Percentiles rank a stretch among this genome's conserved stretches.
Conservation (phyloP, 495 filamentous ascomycete species). For the Trichocladium uniseriatum region DNA sequence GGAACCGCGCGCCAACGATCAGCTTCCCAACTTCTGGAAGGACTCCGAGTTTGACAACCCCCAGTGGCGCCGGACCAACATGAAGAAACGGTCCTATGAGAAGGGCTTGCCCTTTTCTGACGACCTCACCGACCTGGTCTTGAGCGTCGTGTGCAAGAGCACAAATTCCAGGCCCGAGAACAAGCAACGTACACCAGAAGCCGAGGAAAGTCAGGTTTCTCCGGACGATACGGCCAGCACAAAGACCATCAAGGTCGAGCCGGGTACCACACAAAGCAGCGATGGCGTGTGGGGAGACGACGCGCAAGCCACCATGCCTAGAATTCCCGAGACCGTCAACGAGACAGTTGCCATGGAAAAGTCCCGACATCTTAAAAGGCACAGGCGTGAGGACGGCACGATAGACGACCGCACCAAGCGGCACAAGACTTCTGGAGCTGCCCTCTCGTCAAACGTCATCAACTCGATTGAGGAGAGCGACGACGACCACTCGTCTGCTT, state of each 20-base stretch:
- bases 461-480: background rate
- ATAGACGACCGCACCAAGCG: background rate
- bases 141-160: background rate
- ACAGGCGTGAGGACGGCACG: background rate
- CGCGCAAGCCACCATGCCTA: background rate
- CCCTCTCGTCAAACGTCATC: background rate
- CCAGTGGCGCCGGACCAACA: background rate
- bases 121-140: slow-evolving; percentile 6
- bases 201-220: background rate
- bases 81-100: background rate
- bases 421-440: background rate
- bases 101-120: background rate
- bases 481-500: background rate
- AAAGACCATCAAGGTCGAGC: background rate
- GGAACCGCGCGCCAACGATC: background rate
- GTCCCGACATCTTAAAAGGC: background rate
- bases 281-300: background rate
- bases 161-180: background rate
- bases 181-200: background rate
- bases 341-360: background rate
- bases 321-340: background rate
- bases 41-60: background rate
- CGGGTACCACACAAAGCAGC: background rate
- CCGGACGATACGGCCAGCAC: background rate
- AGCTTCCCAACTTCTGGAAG: background rate